These are phyloP conservation scores for Tephrocybe sp. DNA, from an alignment of 768 basidiomycete genomes.

Conservation along the genomic window DNA sequence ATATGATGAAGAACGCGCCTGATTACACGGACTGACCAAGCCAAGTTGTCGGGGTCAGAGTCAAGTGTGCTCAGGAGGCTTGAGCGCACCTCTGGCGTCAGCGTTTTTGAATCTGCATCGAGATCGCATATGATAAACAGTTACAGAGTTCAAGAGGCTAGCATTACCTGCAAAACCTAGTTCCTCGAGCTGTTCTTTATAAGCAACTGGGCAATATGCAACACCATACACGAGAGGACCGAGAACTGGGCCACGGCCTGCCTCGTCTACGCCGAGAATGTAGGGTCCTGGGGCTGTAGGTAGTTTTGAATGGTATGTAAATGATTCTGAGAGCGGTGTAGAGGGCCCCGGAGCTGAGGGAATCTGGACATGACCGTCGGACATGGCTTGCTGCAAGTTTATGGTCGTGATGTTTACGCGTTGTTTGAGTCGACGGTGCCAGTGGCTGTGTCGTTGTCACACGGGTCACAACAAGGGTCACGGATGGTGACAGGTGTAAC, in stretches of 20 bases:
- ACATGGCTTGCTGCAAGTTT: constrained; percentile 3
- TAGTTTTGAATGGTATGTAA: constrained; percentile 72
- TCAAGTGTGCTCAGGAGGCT: constrained; percentile 63
- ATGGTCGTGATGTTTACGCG: constrained; percentile 21
- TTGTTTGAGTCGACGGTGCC: constrained; percentile 16
- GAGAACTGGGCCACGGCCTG: constrained; percentile 92
- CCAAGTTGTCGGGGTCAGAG: constrained; percentile 68
- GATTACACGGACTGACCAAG: constrained; percentile 80
- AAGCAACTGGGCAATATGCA: constrained; percentile 85
- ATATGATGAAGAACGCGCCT: constrained; percentile 40
- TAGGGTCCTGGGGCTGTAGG: constrained; percentile 76
- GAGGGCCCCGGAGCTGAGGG: constrained; percentile 62
- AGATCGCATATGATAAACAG: no score
- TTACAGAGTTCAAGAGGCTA: no score
- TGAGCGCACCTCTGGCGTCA: constrained; percentile 70
- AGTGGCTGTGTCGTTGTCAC: not conserved
- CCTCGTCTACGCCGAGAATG: constrained; percentile 98
- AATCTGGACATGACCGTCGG: constrained; percentile 22
- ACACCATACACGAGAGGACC: constrained; percentile 96
- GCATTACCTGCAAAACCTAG: constrained; percentile 87
- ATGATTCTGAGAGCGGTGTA: constrained; percentile 60
- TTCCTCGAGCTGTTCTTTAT: constrained; percentile 66
- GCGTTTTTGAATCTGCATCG: constrained; percentile 86
- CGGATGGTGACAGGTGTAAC: not conserved
- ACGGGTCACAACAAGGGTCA: constrained; percentile 3